Conservation (phyloP, 306 rosid genomes). For the Boehmeria nivea region DNA sequence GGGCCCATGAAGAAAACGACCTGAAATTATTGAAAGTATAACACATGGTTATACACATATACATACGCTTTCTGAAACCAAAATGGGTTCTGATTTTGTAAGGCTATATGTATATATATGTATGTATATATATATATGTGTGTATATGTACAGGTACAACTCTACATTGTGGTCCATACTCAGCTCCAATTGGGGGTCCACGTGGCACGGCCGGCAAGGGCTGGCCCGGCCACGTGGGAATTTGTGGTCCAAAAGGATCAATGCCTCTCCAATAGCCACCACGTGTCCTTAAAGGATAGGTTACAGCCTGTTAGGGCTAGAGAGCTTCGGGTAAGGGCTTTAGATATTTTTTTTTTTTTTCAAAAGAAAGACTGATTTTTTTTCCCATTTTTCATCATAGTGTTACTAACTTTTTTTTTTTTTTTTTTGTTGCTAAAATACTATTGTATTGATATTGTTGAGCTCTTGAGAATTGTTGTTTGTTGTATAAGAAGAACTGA, state of each 20-base stretch:
- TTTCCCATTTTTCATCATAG: neutral
- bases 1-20: conserved; percentile 49
- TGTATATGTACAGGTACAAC: neutral
- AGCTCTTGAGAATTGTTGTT: no score
- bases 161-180: conserved; percentile 51
- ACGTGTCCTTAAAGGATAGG: conserved; percentile 33
- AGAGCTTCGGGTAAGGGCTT: conserved; percentile 2
- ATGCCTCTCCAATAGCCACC: conserved; percentile 19
- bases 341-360: neutral
- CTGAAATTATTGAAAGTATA: conserved; percentile 52
- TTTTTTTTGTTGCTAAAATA: neutral
- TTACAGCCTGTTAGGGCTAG: conserved; percentile 42
- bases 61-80: conserved; percentile 26
- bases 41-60: no score
- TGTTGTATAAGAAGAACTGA: no score
- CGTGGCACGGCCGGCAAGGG: conserved; percentile 49
- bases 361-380: neutral
- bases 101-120: conserved; percentile 5
- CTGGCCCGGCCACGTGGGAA: conserved; percentile 62
- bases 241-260: conserved; percentile 46
- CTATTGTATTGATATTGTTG: no score
- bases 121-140: neutral
- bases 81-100: conserved; percentile 24
- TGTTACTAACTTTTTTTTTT: neutral
- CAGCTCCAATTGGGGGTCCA: conserved; percentile 27